Evolutionary conservation across 768 basidiomycete species (phyloP).

Genomic region (Scleroderma bovista): DNA sequence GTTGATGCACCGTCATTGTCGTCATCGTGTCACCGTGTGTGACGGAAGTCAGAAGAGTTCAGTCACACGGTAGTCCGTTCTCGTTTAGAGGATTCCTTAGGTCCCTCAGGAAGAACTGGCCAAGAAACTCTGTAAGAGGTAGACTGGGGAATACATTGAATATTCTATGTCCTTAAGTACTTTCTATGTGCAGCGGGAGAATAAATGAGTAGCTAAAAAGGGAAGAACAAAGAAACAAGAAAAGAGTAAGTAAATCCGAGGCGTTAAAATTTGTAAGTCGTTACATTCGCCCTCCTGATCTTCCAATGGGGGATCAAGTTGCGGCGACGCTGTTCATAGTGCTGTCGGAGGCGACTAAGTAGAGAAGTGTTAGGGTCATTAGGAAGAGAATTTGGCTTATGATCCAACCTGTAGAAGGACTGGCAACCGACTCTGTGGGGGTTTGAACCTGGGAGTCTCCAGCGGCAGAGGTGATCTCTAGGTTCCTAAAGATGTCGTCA

Average conservation of each 20-base stretch:
- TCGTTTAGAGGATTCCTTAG: background rate
- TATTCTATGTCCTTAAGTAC: background rate
- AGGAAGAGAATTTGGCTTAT: background rate
- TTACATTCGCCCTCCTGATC: background rate
- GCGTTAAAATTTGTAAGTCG: background rate
- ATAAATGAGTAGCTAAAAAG: background rate
- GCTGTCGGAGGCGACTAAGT: background rate
- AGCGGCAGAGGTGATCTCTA: background rate
- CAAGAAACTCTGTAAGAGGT: background rate
- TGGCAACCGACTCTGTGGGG: background rate
- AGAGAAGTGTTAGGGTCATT: background rate
- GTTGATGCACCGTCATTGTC: no score
- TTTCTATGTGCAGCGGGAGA: background rate
- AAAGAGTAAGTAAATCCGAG: background rate
- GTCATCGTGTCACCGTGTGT: no score
- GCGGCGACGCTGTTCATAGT: background rate
- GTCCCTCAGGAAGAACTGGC: background rate
- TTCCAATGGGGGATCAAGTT: background rate
- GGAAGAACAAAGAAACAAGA: background rate
- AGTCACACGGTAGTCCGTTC: background rate
- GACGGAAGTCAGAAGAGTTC: no score
- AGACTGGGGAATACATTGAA: background rate
- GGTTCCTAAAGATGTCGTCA: background rate
- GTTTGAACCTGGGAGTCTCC: background rate
- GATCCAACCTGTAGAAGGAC: background rate